Evolutionary conservation across 2,329 filamentous ascomycete genomes (phyloP), one percentile per base, ranked within the genome.

Genomic region (Talaromyces sp.): DNA sequence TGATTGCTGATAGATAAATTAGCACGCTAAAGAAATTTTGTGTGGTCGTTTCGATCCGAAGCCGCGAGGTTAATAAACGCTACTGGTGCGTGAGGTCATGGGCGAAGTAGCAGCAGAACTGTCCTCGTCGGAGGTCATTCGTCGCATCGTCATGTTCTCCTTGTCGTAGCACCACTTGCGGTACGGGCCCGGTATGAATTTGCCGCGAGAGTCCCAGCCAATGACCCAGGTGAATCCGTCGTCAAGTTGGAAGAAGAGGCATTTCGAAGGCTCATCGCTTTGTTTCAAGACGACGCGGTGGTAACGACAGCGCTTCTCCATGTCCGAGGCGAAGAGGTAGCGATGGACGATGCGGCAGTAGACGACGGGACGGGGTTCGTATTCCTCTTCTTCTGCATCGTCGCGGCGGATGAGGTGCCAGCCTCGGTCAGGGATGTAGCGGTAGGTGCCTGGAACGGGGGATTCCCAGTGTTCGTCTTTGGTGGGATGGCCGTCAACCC

Each of bases 111-210:
- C 77, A 29, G 77, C 75, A 47, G 73, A 72, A 54, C 74, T 72
- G 69, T 74, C 77, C 29, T 74, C 72, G 6, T 74, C 72, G n/a
- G 74, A 72, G 34, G 72, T 69, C 51, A 72, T 71, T 22, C 73
- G 76, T 25, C 69, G 73, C 76, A 79, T 77, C 15, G 72, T 74
- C 43, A 69, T 68, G 49, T 76, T 78, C 61, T 77, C 74, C 40
- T 75, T 66, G 65, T 83, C 82, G 54, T 81, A 74, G 67, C 76
- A 78, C 81, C 81, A 84, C 56, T 81, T 79, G 63, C 80, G 79
- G 69, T 83, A 84, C 3, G 81, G 81, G 1, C 81, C 82, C 3
- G 80, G 80, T 51, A 84, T 79, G 71, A 84, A 84, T n/a, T 74
- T 76, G 63, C 81, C 82, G 47, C 82, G 72, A 25, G 77, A 74